Evolutionary conservation across 2,329 filamentous ascomycete species (phyloP).

Genomic region (Claviceps pazoutovae): DNA sequence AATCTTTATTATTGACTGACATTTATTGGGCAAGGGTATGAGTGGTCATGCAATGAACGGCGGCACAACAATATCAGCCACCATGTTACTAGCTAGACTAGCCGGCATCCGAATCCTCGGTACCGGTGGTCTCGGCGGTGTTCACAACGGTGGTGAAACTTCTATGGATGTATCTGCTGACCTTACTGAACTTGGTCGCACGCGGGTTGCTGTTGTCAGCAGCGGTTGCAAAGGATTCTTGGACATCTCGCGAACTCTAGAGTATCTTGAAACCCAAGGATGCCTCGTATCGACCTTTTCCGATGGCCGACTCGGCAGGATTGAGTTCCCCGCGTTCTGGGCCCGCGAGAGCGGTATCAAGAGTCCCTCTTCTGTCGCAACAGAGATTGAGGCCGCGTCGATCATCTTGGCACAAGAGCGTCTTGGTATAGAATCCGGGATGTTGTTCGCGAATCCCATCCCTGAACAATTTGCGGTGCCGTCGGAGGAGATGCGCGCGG

Average conservation of each 20-base stretch:
- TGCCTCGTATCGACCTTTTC: slow-evolving; percentile 82
- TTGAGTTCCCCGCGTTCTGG: slow-evolving; percentile 91
- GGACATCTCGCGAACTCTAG: slow-evolving; percentile 78
- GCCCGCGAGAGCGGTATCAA: slow-evolving; percentile 70
- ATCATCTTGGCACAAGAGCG: slow-evolving; percentile 69
- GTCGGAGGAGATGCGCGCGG: slow-evolving; percentile 52
- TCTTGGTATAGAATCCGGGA: slow-evolving; percentile 60
- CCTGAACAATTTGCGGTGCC: slow-evolving; percentile 57
- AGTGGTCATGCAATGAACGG: slow-evolving; percentile 60
- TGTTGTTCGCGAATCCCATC: slow-evolving; percentile 83
- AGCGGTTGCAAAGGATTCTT: slow-evolving; percentile 94
- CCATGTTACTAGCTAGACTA: slow-evolving; percentile 75
- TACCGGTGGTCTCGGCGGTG: slow-evolving; percentile 86
- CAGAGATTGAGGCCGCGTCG: slow-evolving; percentile 74
- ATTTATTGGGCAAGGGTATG: slow-evolving; percentile 34
- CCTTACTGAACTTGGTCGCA: slow-evolving; percentile 82
- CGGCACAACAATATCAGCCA: slow-evolving; percentile 85
- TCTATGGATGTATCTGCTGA: slow-evolving; percentile 93
- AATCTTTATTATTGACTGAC: slow-evolving; percentile 4
- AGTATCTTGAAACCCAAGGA: slow-evolving; percentile 58
- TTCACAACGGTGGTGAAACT: slow-evolving; percentile 75
- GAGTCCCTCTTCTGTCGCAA: slow-evolving; percentile 61
- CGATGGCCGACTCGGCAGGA: slow-evolving; percentile 54
- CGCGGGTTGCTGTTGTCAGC: slow-evolving; percentile 74
- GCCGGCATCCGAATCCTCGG: slow-evolving; percentile 89